A percentile compares a stretch with the other conserved stretches of the same genome.
phyloP scores from a whole-genome alignment of 768 basidiomycete species.

The Lepiota venenata region DNA sequence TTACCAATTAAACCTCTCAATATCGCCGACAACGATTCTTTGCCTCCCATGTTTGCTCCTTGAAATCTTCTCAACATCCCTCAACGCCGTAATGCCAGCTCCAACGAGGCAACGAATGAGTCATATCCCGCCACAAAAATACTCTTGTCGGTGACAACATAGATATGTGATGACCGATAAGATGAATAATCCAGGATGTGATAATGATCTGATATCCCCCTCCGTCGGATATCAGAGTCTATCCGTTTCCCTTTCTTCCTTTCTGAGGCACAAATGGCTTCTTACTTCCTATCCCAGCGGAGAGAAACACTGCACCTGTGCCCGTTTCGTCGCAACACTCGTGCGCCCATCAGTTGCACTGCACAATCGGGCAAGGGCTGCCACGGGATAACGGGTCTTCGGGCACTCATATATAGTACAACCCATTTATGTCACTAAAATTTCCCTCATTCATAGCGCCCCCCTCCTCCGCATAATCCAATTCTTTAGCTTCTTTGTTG shows the following conservation, averaged over 20 bases:
- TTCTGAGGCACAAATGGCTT: background rate
- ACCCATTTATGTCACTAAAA: too few relatives aligned
- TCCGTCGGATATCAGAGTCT: background rate
- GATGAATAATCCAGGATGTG: too few relatives aligned
- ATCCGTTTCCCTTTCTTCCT: background rate
- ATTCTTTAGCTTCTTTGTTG: too few relatives aligned
- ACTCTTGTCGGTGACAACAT: conserved; percentile 1
- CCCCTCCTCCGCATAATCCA: too few relatives aligned
- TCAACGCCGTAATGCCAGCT: background rate
- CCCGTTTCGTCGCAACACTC: too few relatives aligned
- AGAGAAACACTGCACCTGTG: background rate
- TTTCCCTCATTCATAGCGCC: too few relatives aligned
- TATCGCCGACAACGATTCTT: too few relatives aligned
- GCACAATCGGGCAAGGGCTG: too few relatives aligned
- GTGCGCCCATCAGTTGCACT: too few relatives aligned
- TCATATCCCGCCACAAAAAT: background rate
- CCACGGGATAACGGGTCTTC: too few relatives aligned
- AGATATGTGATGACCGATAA: conserved; percentile 3
- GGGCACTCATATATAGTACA: too few relatives aligned
- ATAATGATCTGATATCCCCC: background rate
- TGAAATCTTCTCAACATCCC: background rate
- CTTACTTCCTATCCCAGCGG: conserved; percentile 8
- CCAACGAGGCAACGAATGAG: conserved; percentile 6
- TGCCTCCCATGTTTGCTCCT: background rate
- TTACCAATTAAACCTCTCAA: background rate